These are phyloP conservation scores for Pilasporangium apinafurcum DNA, from an alignment of 352 stramenopile genomes.

Conservation along the genomic window DNA sequence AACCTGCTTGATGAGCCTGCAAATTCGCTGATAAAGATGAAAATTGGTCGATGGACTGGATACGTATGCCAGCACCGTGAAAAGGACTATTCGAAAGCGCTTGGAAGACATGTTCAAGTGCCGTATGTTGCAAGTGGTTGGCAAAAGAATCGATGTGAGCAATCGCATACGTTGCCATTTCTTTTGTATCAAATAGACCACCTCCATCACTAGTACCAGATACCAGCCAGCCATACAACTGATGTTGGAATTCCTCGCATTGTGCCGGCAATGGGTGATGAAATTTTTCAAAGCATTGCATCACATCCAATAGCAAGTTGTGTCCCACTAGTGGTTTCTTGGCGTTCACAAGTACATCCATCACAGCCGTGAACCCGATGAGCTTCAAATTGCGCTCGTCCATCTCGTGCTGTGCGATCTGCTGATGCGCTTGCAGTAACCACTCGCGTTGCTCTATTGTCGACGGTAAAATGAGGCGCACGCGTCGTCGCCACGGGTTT, in stretches of 20 bases:
- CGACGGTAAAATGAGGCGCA: constrained; percentile 35
- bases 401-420: constrained; percentile 20
- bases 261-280: constrained; percentile 40
- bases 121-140: constrained; percentile 50
- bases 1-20: constrained; percentile 65
- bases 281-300: constrained; percentile 81
- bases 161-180: constrained; percentile 59
- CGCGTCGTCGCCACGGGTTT: constrained; percentile 53
- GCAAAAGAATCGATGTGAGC: constrained; percentile 52
- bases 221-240: constrained; percentile 48
- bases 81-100: constrained; percentile 59
- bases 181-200: constrained; percentile 70
- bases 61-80: constrained; percentile 41
- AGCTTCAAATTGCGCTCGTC: constrained; percentile 44
- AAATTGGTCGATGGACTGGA: constrained; percentile 2
- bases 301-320: constrained; percentile 77
- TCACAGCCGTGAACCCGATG: constrained; percentile 59
- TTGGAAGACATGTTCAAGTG: constrained; percentile 60
- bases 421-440: constrained; percentile 22
- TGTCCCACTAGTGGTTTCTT: constrained; percentile 61
- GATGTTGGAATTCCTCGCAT: constrained; percentile 50
- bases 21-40: constrained; percentile 2
- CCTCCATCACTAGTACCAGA: background rate
- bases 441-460: constrained; percentile 15
- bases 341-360: constrained; percentile 39